phyloP scores from a whole-genome alignment of 2,329 filamentous ascomycete species.

The Alternaria consortialis region DNA sequence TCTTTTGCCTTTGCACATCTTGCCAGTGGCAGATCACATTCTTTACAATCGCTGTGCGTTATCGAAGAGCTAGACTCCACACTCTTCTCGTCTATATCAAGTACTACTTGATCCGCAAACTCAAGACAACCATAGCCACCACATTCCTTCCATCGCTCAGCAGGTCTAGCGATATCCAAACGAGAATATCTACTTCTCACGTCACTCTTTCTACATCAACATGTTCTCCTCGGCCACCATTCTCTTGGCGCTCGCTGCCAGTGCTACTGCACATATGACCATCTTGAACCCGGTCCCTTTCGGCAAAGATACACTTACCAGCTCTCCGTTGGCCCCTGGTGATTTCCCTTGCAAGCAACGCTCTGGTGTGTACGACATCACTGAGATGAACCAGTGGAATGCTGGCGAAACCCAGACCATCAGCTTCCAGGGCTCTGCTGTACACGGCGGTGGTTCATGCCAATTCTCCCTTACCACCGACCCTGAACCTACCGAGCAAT shows the following conservation, averaged over 20 bases:
- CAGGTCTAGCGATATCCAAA: slow-evolving; percentile 50
- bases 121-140: slow-evolving; percentile 20
- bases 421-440: slow-evolving; percentile 61
- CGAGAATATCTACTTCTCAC: slow-evolving; percentile 26
- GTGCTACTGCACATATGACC: slow-evolving; percentile 76
- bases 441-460: slow-evolving; percentile 92
- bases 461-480: slow-evolving; percentile 89
- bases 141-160: slow-evolving; percentile 45
- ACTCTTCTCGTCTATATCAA: slow-evolving; percentile 10
- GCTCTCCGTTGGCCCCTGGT: slow-evolving; percentile 68
- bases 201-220: slow-evolving; percentile 45
- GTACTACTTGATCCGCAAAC: slow-evolving; percentile 10
- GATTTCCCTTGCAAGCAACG: slow-evolving; percentile 86
- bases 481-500: slow-evolving; percentile 64
- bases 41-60: slow-evolving; percentile 34
- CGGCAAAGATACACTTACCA: slow-evolving; percentile 58
- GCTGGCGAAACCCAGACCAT: slow-evolving; percentile 60
- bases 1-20: slow-evolving; percentile 32
- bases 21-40: slow-evolving; percentile 51
- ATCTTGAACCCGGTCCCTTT: slow-evolving; percentile 70
- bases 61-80: slow-evolving; percentile 36
- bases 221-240: slow-evolving; percentile 63
- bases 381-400: slow-evolving; percentile 64
- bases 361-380: slow-evolving; percentile 60
- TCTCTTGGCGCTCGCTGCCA: slow-evolving; percentile 63